A percentile compares a stretch with the other conserved stretches of the same genome.
These are phyloP conservation scores for Candida pseudofarinosa DNA, from an alignment of 805 yeast species.

Conservation along the genomic window DNA sequence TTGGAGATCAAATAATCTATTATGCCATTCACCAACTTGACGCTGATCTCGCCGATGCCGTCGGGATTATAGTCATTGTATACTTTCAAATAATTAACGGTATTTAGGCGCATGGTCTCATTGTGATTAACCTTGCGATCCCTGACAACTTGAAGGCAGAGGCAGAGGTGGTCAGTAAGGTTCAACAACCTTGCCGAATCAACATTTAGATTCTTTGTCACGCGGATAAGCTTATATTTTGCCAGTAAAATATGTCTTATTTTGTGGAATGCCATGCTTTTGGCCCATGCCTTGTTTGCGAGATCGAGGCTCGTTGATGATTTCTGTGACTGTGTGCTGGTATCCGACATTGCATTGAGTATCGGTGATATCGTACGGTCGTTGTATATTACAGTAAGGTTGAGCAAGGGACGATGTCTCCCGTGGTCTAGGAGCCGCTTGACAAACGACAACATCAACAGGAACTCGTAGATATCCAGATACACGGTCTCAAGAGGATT, in stretches of 20 bases:
- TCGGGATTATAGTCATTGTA: slow-evolving; percentile 6
- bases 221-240: slow-evolving; percentile 17
- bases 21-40: slow-evolving; percentile 21
- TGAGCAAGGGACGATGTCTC: slow-evolving; percentile 10
- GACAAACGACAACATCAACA: slow-evolving; percentile 20
- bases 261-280: slow-evolving; percentile 19
- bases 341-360: slow-evolving; percentile 12
- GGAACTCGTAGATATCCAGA: slow-evolving; percentile 10
- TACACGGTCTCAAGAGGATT: not conserved
- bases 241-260: slow-evolving; percentile 24
- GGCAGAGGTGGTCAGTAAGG: slow-evolving; percentile 10
- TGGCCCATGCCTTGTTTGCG: not conserved
- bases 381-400: slow-evolving; percentile 18
- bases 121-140: slow-evolving; percentile 2
- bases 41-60: slow-evolving; percentile 10
- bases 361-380: slow-evolving; percentile 12
- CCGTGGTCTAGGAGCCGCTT: slow-evolving; percentile 14
- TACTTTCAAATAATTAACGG: slow-evolving; percentile 11
- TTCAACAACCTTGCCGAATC: slow-evolving; percentile 10
- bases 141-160: slow-evolving; percentile 5
- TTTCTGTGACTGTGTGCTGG: slow-evolving; percentile 4
- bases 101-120: slow-evolving; percentile 8
- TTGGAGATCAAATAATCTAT: slow-evolving; percentile 19
- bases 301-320: not conserved
- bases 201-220: slow-evolving; percentile 21